Percentiles rank a stretch among this genome's conserved stretches.
phyloP scores from a whole-genome alignment of 768 basidiomycete species.

The Imleria badia region DNA sequence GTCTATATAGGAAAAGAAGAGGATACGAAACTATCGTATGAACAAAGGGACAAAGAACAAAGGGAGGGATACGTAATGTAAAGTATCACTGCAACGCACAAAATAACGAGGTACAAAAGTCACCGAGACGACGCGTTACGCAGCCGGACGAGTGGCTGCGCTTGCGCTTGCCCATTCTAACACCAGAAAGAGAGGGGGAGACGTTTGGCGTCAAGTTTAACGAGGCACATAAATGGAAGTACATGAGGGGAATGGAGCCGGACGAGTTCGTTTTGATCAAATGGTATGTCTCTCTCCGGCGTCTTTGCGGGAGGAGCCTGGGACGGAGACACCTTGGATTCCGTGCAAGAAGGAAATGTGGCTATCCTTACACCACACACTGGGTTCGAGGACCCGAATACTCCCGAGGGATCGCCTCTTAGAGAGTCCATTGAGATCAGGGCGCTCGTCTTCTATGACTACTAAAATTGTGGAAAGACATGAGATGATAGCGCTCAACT shows the following conservation, averaged over 20 bases:
- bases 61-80: no score
- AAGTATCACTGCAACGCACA: no score
- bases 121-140: no score
- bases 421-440: slow-evolving; percentile 38
- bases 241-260: slow-evolving; percentile 41
- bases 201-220: slow-evolving; percentile 40
- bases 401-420: slow-evolving; percentile 27
- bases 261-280: slow-evolving; percentile 51
- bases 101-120: no score
- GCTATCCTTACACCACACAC: slow-evolving; percentile 35
- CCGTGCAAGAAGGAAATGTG: slow-evolving; percentile 35
- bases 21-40: no score
- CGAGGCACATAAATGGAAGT: slow-evolving; percentile 45
- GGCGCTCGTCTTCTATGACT: slow-evolving; percentile 37
- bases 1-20: no score
- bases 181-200: slow-evolving; percentile 48
- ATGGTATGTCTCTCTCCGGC: slow-evolving; percentile 34
- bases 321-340: slow-evolving; percentile 24
- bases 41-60: no score
- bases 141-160: no score
- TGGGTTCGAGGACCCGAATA: slow-evolving; percentile 35
- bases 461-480: not conserved
- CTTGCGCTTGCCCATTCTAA: no score
- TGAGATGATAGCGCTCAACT: not conserved
- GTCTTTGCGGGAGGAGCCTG: not conserved